Conservation (phyloP, 192 early-diverging fungal genomes). For the Backusella psychrophila region DNA sequence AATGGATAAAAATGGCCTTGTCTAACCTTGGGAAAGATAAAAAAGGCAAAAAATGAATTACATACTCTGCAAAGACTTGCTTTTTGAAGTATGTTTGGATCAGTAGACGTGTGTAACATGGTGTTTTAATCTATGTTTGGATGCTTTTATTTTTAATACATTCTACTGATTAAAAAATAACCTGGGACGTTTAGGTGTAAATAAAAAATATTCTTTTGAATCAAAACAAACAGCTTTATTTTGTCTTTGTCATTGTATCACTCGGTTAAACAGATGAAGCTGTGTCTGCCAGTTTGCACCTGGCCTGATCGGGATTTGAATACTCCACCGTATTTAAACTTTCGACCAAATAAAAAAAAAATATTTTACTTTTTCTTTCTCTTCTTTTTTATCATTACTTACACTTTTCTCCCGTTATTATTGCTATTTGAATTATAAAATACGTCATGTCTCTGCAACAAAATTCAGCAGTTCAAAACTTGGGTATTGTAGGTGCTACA, state of each 20-base stretch:
- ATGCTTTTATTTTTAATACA: background rate
- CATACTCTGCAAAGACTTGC: background rate
- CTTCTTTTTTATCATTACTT: background rate
- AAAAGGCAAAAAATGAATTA: background rate
- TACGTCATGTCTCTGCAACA: background rate
- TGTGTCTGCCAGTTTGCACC: background rate
- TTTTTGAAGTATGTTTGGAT: background rate
- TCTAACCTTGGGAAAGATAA: background rate
- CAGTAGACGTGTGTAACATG: background rate
- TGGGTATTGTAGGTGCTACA: background rate
- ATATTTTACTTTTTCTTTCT: background rate
- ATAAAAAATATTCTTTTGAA: background rate
- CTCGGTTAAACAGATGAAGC: background rate
- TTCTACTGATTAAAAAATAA: background rate
- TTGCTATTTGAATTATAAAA: background rate
- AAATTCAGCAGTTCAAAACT: background rate
- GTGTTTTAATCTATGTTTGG: background rate
- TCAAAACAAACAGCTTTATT: background rate
- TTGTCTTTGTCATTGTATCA: background rate
- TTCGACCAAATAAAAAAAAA: background rate
- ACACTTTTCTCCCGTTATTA: background rate
- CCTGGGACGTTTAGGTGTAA: background rate
- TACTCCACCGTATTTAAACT: background rate
- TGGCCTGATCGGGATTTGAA: background rate
- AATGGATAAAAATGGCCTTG: background rate